Conservation (phyloP, 768 basidiomycete genomes). For the Neoboletus subvelutipes region DNA sequence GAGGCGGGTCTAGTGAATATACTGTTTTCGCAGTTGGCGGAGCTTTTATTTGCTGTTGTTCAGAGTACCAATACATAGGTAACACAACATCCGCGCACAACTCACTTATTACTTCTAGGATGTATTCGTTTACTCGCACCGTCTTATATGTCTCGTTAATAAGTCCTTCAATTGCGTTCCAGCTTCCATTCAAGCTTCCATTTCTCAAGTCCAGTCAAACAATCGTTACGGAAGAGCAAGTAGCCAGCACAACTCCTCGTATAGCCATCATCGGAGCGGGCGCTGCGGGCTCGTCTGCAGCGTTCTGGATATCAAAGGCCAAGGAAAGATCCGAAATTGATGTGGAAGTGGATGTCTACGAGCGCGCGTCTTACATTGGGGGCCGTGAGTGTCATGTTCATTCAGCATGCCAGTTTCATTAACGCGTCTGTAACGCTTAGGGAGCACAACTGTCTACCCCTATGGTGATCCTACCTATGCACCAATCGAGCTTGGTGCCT, state of each 20-base stretch:
- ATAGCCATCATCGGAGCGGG: constrained; percentile 92
- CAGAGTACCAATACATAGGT: neutral
- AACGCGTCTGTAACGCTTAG: constrained; percentile 38
- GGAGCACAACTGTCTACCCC: constrained; percentile 76
- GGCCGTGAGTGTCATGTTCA: constrained; percentile 62
- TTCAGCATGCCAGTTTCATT: neutral
- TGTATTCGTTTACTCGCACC: constrained; percentile 19
- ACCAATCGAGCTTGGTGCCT: constrained; percentile 81
- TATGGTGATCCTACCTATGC: constrained; percentile 56
- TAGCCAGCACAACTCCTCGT: constrained; percentile 39
- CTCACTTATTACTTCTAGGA: neutral
- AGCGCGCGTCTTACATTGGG: constrained; percentile 72
- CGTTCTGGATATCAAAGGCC: constrained; percentile 80
- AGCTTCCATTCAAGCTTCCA: constrained; percentile 56
- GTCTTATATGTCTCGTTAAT: constrained; percentile 24
- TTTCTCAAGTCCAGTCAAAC: constrained; percentile 45
- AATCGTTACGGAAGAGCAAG: constrained; percentile 18
- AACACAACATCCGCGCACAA: neutral
- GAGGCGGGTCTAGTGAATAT: too few relatives aligned
- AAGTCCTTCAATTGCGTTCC: constrained; percentile 32
- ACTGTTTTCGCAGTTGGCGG: neutral
- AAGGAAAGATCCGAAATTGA: constrained; percentile 67
- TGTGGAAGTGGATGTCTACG: constrained; percentile 83
- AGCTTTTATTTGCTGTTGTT: neutral
- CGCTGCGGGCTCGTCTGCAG: constrained; percentile 82